phyloP scores from a whole-genome alignment of 192 early-diverging fungal genomes.

The Spinellus fusiger region DNA sequence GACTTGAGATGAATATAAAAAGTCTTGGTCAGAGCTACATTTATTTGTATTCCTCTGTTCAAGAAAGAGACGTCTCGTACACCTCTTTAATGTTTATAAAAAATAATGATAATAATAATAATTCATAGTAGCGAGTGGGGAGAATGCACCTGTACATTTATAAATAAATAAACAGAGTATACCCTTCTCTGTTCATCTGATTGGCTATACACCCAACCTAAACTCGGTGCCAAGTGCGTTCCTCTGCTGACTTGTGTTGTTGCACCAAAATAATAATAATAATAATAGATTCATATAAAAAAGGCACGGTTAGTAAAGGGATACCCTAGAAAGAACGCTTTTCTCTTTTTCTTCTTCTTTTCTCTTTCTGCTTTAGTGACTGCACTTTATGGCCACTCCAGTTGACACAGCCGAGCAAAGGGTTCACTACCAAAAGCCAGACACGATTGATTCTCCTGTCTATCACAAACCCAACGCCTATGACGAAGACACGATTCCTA shows the following conservation, averaged over 20 bases:
- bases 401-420: neutral
- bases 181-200: too few relatives aligned
- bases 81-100: neutral
- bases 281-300: too few relatives aligned
- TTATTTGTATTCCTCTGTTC: neutral
- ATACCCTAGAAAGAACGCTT: neutral
- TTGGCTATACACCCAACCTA: too few relatives aligned
- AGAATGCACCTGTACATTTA: too few relatives aligned
- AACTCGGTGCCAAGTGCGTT: too few relatives aligned
- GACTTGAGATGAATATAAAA: neutral
- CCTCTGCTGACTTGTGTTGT: too few relatives aligned
- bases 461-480: slow-evolving; percentile 31
- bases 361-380: neutral
- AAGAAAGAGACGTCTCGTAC: neutral
- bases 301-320: too few relatives aligned
- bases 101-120: neutral
- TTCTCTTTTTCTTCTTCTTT: neutral
- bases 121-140: too few relatives aligned
- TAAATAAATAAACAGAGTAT: too few relatives aligned
- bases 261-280: too few relatives aligned
- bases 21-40: neutral
- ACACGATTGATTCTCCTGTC: slow-evolving; percentile 16
- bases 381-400: neutral
- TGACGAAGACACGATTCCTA: slow-evolving; percentile 7
- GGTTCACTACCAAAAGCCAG: slow-evolving; percentile 3